Conservation (phyloP, 306 rosid species). For the cucumber (Cucumis sativus) region Cucumber_9930_V3 NC_026659.2:21960501-21961000, state of each 20-base stretch:
- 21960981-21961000: not conserved
- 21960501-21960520: constrained; percentile 74
- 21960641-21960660: constrained; percentile 87
- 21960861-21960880: not conserved
- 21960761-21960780: not conserved
- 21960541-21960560: constrained; percentile 80
- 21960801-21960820: not conserved
- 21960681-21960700: constrained; percentile 10
- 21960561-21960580: constrained; percentile 76
- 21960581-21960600: constrained; percentile 94
- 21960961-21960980: not conserved
- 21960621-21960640: constrained; percentile 92
- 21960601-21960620: constrained; percentile 86
- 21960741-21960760: not conserved
- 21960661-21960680: constrained; percentile 94
- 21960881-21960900: not conserved
- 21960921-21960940: not conserved
- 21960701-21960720: not conserved
- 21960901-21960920: not conserved
- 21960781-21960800: not conserved
- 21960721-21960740: not conserved
- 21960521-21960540: constrained; percentile 68
- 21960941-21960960: not conserved
- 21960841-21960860: not conserved
- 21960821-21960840: not conserved